Evolutionary conservation across 768 basidiomycete genomes (phyloP), one percentile per base, ranked within the genome.

Genomic region (Gymnopilus junonius): DNA sequence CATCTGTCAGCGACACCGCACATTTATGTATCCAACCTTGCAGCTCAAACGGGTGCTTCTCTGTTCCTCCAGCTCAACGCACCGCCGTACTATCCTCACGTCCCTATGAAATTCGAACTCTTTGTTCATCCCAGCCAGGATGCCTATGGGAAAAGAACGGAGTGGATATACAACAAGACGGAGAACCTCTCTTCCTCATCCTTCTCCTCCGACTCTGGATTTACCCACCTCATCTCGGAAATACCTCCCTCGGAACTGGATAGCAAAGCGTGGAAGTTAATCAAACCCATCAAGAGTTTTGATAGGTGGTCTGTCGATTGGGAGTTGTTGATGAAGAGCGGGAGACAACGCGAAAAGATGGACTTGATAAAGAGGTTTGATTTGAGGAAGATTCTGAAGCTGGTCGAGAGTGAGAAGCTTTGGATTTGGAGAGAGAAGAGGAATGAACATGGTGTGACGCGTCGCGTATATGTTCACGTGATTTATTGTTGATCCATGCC

Each of bases 31-130:
- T 89, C 87, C 55, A 92, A 96, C 65, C 84, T 94, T 45, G 91
- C 93, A 1, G 89, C 93, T 2, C 95, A 97, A 74, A 94, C 91
- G 0, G 97, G 97, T 2, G 92, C 94, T 2, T 91, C 94, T 0
- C 87, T 95, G 57, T 97, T 98, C 81, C 86, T 88, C 21, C 92
- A 93, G 40, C 81, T 85, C 21, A 79, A 90, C 58, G 75, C 88
- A 0, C 81, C 83, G 0, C 91, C 94, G 1, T 82, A 82, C 56
- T 72, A 78, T 55, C 53, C 70, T 4, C 62, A 65, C 17, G 59
- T 42, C 35, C 67, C 39, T 55, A 58, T 69, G 23, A 51, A 63
- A 53, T 56, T 0, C 8, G 12, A 48, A 12, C 1, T 32, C 10
- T 29, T 8, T 10, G 15, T 29, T 29, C 27, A 51, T 11, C 48